phyloP scores from a whole-genome alignment of 805 yeast species.

The Ogataea haglerorum region DNA sequence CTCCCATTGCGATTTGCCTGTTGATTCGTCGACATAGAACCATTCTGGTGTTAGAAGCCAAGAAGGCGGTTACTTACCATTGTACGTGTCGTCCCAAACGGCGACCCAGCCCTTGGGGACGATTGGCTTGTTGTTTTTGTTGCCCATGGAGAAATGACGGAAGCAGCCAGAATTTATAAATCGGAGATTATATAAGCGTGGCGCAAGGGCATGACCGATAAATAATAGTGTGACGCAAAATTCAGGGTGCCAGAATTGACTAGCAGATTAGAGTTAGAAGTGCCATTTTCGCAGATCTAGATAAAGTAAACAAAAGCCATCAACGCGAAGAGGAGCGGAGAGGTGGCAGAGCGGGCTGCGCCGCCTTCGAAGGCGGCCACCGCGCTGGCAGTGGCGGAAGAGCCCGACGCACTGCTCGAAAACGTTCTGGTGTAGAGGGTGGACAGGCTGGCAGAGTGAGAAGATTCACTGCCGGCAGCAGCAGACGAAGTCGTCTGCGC shows the following conservation, averaged over 20 bases:
- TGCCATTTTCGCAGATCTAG: too few relatives aligned
- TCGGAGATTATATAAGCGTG: conserved; percentile 1
- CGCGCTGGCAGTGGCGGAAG: neutral
- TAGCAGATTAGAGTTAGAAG: too few relatives aligned
- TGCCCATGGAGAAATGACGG: conserved; percentile 20
- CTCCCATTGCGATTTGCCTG: conserved; percentile 89
- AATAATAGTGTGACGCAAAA: too few relatives aligned
- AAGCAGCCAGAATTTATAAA: neutral
- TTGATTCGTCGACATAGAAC: conserved; percentile 74
- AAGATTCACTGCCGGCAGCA: conserved; percentile 1
- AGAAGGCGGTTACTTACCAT: conserved; percentile 20
- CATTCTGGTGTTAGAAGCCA: conserved; percentile 36
- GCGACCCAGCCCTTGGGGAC: conserved; percentile 59
- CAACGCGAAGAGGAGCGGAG: neutral
- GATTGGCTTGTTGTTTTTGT: conserved; percentile 23
- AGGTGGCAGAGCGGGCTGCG: neutral
- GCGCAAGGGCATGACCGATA: too few relatives aligned
- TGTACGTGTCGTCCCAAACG: conserved; percentile 64
- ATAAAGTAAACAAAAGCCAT: conserved; percentile 1
- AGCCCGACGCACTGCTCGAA: neutral
- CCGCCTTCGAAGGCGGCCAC: conserved; percentile 1
- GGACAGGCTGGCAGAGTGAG: neutral
- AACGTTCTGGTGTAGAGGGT: neutral
- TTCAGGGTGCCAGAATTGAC: too few relatives aligned
- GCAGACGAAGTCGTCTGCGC: conserved; percentile 5